Conservation (phyloP, 2,329 filamentous ascomycete genomes). For the Cordyceps cicadae region DNA sequence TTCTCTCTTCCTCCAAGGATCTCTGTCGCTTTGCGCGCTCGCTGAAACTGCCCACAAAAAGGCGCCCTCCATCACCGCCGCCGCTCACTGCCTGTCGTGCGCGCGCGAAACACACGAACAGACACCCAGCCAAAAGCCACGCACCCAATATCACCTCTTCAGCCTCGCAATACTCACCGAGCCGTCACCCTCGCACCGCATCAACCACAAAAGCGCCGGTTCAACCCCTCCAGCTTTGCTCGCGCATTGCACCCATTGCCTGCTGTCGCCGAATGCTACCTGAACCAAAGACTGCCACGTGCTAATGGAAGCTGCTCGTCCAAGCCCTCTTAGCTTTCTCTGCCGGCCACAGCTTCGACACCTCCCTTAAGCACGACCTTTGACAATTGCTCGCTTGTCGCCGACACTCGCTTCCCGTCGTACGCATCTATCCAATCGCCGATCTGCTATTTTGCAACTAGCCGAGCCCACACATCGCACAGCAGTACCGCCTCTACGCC, state of each 20-base stretch:
- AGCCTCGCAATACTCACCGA: background rate
- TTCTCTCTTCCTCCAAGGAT: background rate
- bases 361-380: background rate
- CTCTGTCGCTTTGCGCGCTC: background rate
- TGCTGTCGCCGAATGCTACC: background rate
- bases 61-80: background rate
- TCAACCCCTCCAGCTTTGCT: background rate
- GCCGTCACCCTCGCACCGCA: background rate
- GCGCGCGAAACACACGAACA: background rate
- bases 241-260: background rate
- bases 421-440: background rate
- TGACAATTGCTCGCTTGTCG: background rate
- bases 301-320: background rate
- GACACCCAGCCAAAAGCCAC: background rate
- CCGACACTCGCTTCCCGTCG: background rate
- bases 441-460: background rate
- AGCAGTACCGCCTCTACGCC: background rate
- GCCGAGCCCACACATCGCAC: constrained; percentile 3
- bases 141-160: background rate
- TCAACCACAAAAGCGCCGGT: background rate
- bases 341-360: background rate
- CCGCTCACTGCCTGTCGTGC: background rate
- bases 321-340: background rate
- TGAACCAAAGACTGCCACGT: background rate
- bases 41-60: background rate